Base-by-base conservation (phyloP, 2,329 filamentous ascomycete species). In the Colletotrichum sp. region DNA sequence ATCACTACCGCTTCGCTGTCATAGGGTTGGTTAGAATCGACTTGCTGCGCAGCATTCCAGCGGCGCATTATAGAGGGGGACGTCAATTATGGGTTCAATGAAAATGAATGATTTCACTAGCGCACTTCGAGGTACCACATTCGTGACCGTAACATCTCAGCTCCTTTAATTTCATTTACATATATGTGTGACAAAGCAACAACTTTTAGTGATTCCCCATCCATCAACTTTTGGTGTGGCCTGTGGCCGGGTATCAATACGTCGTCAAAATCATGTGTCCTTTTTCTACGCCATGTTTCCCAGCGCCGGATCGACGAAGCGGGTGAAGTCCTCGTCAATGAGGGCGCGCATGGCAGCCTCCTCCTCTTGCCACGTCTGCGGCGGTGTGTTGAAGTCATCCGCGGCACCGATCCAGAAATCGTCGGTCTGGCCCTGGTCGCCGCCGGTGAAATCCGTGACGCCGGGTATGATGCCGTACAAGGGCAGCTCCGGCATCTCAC, bases 281-380 rank as follows among this genome's bases (percentile, higher is more conserved):
- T n/a, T 30, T 32, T 25, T 34, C 72, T 34, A 71, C n/a, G 61
- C 60, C 60, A 55, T 44, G 15, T 34, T 65, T 52, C 66, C 76
- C 13, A 78, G 66, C 57, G 77, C 77, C 28, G 77, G 77, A 44
- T 78, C 77, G 59, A 78, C 72, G 28, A 69, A 77, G 19, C 61
- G 44, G 55, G 44, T 59, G 30, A 78, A 68, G 27, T 77, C 71
- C 16, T 71, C 67, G 68, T 78, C 77, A 16, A 84, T 80, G 16
- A 88, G 80, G 19, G 84, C 82, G 55, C 87, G 81, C 77, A 89
- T 86, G 73, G 86, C 87, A 9, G 83, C 82, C 69, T 88, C 87
- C 28, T 88, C 87, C 59, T 85, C 82, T 12, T 83, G 82, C 87
- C 87, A 89, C 27, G 83, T 82, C n/a, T 80, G 77, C 27, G 78